Base-by-base conservation (phyloP, 2,329 filamentous ascomycete genomes). In the Fusarium sp. region DNA sequence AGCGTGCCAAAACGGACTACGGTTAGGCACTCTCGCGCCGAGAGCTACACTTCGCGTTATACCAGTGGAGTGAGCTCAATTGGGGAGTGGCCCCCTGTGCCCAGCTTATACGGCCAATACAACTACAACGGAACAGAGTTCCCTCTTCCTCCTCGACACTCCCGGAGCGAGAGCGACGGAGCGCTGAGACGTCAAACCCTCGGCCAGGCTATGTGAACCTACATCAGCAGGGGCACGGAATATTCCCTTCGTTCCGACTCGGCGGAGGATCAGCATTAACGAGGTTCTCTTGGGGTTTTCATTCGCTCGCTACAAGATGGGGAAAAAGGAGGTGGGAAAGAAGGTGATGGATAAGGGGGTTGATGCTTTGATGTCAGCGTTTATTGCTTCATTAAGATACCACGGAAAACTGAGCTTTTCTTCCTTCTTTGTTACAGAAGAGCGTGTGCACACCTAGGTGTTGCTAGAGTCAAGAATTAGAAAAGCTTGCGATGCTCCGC, bases 41-140 rank as follows among this genome's bases (percentile, higher is more conserved):
- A 67, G 11, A 77, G 73, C 42, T 70, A 70, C 43, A 70, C 74
- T 3, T 76, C 78, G 41, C 80, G 77, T 52, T 85, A 85, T 69
- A 80, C 79, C 23, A 84, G 82, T 64, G 81, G 82, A 37, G 70
- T 80, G 9, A 82, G 77, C 69, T 64, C 78, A 63, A 74, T 57
- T 53, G 57, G 38, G 60, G 75, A 45, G 69, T 70, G 69, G 72
- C 62, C 73, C 41, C 46, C 48, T 32, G 42, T 55, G 41, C 56
- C 56, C 9, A 60, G 55, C 29, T 54, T 59, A 27, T 54, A 59
- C 41, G 42, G 42, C 27, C 56, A 58, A 41, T 66, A 66, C 42
- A 56, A 33, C 31, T 31, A 31, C 13, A 13, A 60, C 29, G 57
- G 44, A 37, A 50, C 41, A 11, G 62, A 62, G 6, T 56, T 60